Conservation (phyloP, 371 early-diverging fungal species). For the Mucor irregularis region DNA sequence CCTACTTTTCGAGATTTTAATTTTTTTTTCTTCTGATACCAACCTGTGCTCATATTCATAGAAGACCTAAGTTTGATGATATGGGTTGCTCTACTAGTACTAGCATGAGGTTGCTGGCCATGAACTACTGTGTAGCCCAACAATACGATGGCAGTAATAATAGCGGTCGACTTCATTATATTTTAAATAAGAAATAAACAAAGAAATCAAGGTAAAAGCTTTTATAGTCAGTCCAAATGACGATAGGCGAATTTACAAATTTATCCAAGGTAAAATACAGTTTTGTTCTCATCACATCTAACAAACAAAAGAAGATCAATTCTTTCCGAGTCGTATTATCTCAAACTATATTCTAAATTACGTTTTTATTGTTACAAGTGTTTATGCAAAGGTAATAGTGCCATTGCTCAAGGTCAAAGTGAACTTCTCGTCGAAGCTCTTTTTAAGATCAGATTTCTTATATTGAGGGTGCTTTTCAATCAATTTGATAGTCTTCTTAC, state of each 20-base stretch:
- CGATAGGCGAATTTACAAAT: constrained; percentile 12
- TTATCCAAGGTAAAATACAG: background rate
- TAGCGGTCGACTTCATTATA: background rate
- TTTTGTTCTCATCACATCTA: background rate
- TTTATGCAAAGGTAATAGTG: constrained; percentile 25
- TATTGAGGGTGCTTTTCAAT: constrained; percentile 34
- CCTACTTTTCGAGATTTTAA: background rate
- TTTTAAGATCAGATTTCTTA: constrained; percentile 27
- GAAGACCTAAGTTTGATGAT: background rate
- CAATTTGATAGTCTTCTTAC: constrained; percentile 37
- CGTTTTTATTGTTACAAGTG: background rate
- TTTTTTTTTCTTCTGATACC: too few species aligned
- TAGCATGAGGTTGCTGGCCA: background rate
- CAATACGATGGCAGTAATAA: background rate
- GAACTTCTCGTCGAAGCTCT: constrained; percentile 26
- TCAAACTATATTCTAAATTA: background rate
- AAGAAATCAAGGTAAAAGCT: background rate
- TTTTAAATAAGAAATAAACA: background rate
- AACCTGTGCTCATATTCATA: background rate
- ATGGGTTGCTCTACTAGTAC: background rate
- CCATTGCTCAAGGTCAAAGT: constrained; percentile 18
- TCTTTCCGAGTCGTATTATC: background rate
- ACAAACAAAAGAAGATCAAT: constrained; percentile 1
- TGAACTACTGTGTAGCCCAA: too few species aligned
- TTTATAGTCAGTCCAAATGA: constrained; percentile 5